A percentile compares a stretch with the other conserved stretches of the same genome.
These are phyloP conservation scores for Psidium guajava DNA, from an alignment of 345 rosid genomes.

Conservation along the genomic window DNA sequence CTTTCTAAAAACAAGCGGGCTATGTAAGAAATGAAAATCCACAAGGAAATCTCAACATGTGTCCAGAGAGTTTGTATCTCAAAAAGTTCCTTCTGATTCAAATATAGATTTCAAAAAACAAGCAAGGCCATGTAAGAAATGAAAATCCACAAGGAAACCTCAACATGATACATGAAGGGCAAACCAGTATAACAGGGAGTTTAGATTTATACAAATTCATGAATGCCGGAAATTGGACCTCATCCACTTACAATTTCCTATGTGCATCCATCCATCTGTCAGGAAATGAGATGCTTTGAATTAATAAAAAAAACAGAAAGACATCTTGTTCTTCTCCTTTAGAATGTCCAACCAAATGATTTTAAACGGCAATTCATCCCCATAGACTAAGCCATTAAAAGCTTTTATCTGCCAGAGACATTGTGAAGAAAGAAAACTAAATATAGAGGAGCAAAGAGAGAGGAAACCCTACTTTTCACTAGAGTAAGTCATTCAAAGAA, in stretches of 20 bases:
- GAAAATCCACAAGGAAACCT: background rate
- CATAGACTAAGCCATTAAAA: background rate
- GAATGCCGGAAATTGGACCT: background rate
- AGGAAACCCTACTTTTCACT: background rate
- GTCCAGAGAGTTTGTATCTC: too few species aligned
- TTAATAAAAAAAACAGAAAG: background rate
- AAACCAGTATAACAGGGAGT: background rate
- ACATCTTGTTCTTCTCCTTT: background rate
- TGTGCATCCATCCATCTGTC: background rate
- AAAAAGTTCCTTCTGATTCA: too few species aligned
- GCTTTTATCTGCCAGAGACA: background rate
- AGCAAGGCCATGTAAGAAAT: background rate
- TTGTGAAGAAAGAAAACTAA: background rate
- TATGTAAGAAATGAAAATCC: background rate
- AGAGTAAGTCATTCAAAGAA: background rate
- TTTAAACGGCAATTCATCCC: background rate
- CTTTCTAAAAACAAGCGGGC: background rate
- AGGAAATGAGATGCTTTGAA: background rate
- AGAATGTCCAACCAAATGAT: background rate
- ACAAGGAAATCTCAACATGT: background rate
- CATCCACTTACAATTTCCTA: background rate
- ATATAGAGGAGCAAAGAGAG: background rate
- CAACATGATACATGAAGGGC: background rate
- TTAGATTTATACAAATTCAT: background rate
- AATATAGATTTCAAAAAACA: background rate